These are phyloP conservation scores for Phaeolepiota aurea DNA, from an alignment of 768 basidiomycete species.

Conservation along the genomic window DNA sequence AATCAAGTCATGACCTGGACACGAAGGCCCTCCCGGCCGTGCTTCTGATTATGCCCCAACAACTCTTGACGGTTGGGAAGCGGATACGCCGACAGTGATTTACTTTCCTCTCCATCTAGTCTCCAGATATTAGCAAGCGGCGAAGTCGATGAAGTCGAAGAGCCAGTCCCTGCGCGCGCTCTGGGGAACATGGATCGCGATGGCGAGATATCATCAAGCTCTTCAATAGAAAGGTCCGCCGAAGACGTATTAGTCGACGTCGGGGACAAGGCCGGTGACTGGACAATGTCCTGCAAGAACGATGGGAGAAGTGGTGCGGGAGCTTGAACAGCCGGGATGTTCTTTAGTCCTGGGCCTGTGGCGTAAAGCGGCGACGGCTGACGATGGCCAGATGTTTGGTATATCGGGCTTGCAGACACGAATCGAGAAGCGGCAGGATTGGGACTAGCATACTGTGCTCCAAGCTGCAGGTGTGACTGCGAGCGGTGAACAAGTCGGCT, in stretches of 20 bases:
- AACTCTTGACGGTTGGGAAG: slow-evolving; percentile 32
- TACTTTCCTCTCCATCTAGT: slow-evolving; percentile 64
- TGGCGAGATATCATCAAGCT: slow-evolving; percentile 31
- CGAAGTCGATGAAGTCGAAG: slow-evolving; percentile 6
- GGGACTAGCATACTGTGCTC: slow-evolving; percentile 29
- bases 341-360: slow-evolving; percentile 15
- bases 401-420: slow-evolving; percentile 43
- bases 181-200: slow-evolving; percentile 17
- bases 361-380: slow-evolving; percentile 29
- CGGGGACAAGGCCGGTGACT: slow-evolving; percentile 58
- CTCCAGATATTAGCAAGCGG: slow-evolving; percentile 51
- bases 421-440: slow-evolving; percentile 10
- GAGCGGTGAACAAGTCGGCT: slow-evolving; percentile 36
- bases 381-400: slow-evolving; percentile 54
- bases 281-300: slow-evolving; percentile 69
- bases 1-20: slow-evolving; percentile 6
- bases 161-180: slow-evolving; percentile 16
- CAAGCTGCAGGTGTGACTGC: slow-evolving; percentile 41
- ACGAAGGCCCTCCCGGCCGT: slow-evolving; percentile 25
- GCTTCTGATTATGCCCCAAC: slow-evolving; percentile 27
- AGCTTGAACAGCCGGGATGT: slow-evolving; percentile 19
- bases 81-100: slow-evolving; percentile 40
- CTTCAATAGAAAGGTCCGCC: slow-evolving; percentile 61
- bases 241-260: slow-evolving; percentile 49
- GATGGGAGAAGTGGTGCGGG: slow-evolving; percentile 60